phyloP scores from a whole-genome alignment of 768 basidiomycete species.

The Mycena belliarum region DNA sequence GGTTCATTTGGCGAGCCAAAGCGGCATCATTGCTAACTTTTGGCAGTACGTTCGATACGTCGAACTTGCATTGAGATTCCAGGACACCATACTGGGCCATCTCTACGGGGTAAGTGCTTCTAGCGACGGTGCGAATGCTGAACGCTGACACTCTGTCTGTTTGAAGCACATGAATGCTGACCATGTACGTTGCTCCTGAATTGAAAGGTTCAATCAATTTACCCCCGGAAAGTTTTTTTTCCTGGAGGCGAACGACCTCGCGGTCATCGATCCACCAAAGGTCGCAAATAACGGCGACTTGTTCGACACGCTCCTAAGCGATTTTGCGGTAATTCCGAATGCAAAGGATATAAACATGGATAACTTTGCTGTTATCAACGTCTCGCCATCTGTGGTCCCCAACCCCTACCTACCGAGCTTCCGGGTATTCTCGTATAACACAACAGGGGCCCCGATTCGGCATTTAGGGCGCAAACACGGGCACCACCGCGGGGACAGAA shows the following conservation, averaged over 20 bases:
- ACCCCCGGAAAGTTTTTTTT: slow-evolving; percentile 50
- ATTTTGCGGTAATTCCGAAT: slow-evolving; percentile 66
- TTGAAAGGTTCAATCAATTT: slow-evolving; percentile 15
- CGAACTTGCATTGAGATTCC: slow-evolving; percentile 77
- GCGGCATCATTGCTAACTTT: too few relatives aligned
- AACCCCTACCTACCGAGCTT: slow-evolving; percentile 83
- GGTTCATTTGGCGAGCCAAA: too few relatives aligned
- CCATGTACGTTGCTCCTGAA: slow-evolving; percentile 48
- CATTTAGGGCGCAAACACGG: slow-evolving; percentile 43
- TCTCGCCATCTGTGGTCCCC: slow-evolving; percentile 82
- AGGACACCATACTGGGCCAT: slow-evolving; percentile 87
- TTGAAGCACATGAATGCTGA: slow-evolving; percentile 82
- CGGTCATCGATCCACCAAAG: slow-evolving; percentile 35
- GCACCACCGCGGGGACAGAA: slow-evolving; percentile 43
- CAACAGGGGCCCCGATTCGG: slow-evolving; percentile 38
- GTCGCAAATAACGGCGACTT: slow-evolving; percentile 34
- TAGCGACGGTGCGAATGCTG: background rate
- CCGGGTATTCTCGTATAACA: slow-evolving; percentile 81
- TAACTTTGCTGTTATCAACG: slow-evolving; percentile 76
- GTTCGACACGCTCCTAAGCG: slow-evolving; percentile 58
- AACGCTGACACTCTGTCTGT: slow-evolving; percentile 27
- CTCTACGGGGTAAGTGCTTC: slow-evolving; percentile 69
- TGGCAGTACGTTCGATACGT: slow-evolving; percentile 67
- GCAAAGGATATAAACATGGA: slow-evolving; percentile 54
- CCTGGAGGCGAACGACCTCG: slow-evolving; percentile 54